Evolutionary conservation across 1,284 basidiomycete genomes (phyloP).

Genomic region (Irpex rosettiformis): DNA sequence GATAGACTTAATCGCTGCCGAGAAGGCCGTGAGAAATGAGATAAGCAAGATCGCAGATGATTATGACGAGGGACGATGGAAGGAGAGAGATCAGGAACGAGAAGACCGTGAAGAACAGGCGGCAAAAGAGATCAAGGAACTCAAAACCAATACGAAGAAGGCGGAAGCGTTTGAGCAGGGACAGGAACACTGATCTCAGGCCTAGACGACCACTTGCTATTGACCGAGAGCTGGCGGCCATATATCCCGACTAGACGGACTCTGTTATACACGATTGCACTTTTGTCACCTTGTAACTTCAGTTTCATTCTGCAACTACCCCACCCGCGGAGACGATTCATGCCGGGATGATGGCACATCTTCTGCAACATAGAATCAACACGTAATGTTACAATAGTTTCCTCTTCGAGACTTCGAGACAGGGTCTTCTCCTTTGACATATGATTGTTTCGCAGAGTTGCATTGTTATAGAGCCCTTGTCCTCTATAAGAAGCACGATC

Average conservation of each 20-base stretch:
- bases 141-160: neutral
- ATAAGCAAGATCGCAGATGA: constrained; percentile 60
- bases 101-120: constrained; percentile 8
- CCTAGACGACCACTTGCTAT: neutral
- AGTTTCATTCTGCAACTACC: neutral
- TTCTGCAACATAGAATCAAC: neutral
- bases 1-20: constrained; percentile 53
- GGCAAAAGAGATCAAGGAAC: constrained; percentile 3
- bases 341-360: neutral
- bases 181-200: neutral
- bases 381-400: neutral
- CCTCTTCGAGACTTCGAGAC: neutral
- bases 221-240: neutral
- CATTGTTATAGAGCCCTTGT: neutral
- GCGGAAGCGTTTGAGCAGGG: neutral
- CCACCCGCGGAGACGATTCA: neutral
- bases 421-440: neutral
- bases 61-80: constrained; percentile 41
- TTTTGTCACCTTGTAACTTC: too few relatives aligned
- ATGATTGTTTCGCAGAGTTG: neutral
- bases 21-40: constrained; percentile 45
- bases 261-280: neutral
- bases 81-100: constrained; percentile 31
- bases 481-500: too few relatives aligned
- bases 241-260: neutral